A percentile compares a stretch with the other conserved stretches of the same genome.
phyloP scores from a whole-genome alignment of 129 eudicot species.

The Scalesia atractyloides region DNA sequence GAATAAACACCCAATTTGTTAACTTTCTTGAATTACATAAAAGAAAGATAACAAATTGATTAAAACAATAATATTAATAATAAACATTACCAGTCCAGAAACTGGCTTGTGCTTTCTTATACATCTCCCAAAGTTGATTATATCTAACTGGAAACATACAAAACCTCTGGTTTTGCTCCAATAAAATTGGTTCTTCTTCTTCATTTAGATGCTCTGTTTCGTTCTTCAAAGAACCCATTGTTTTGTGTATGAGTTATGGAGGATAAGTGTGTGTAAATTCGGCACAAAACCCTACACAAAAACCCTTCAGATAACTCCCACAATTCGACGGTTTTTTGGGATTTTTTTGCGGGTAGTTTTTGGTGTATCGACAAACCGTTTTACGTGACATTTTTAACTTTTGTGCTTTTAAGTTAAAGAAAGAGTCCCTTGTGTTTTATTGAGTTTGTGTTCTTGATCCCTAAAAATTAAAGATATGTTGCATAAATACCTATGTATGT shows the following conservation, averaged over 20 bases:
- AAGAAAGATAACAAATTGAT: background rate
- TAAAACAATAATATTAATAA: background rate
- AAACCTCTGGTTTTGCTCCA: constrained; percentile 58
- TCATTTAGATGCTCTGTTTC: constrained; percentile 35
- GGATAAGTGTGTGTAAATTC: constrained; percentile 4
- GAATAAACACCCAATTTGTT: constrained; percentile 9
- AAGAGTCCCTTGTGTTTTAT: constrained; percentile 1
- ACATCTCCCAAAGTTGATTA: constrained; percentile 87
- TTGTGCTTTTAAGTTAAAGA: background rate
- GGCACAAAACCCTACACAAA: constrained; percentile 51
- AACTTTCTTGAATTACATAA: background rate
- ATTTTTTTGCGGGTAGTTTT: constrained; percentile 10
- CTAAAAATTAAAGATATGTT: background rate
- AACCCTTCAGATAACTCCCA: constrained; percentile 37
- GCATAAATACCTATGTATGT: too few relatives aligned
- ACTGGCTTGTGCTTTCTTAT: constrained; percentile 76
- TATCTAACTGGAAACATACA: constrained; percentile 86
- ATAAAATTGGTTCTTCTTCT: constrained; percentile 58
- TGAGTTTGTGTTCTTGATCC: background rate
- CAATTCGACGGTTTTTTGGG: constrained; percentile 13
- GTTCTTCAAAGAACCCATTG: constrained; percentile 60
- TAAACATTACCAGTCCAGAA: constrained; percentile 64
- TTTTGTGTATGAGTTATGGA: constrained; percentile 13
- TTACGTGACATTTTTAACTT: constrained; percentile 5
- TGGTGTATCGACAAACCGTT: background rate